Evolutionary conservation across 2,329 filamentous ascomycete genomes (phyloP).

Genomic region (Seiridium unicorne): DNA sequence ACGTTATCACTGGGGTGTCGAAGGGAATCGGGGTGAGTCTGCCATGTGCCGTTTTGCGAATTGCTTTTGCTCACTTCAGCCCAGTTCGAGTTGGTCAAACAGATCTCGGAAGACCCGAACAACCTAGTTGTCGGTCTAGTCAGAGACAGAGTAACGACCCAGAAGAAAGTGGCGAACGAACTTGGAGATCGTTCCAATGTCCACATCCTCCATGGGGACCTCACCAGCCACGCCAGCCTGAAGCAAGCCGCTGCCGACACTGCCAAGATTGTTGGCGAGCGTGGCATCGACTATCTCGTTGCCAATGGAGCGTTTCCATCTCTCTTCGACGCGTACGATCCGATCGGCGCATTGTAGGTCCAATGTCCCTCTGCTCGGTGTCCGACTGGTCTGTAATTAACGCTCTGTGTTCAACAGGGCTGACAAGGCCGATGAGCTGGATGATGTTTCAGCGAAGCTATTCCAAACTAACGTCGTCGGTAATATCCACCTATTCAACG

Average conservation of each 20-base stretch:
- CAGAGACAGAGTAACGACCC: slow-evolving; percentile 41
- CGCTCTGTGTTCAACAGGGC: background rate
- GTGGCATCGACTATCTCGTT: slow-evolving; percentile 2
- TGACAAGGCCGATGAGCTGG: slow-evolving; percentile 8
- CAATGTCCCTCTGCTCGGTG: slow-evolving; percentile 43
- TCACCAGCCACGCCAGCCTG: slow-evolving; percentile 36
- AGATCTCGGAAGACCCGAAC: slow-evolving; percentile 39
- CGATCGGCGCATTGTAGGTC: slow-evolving; percentile 40
- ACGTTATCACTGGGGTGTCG: slow-evolving; percentile 19
- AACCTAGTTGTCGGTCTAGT: slow-evolving; percentile 47
- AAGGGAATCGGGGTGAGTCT: slow-evolving; percentile 18
- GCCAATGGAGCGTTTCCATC: slow-evolving; percentile 20
- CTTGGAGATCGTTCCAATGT: slow-evolving; percentile 38
- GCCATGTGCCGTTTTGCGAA: background rate
- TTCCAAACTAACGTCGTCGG: slow-evolving; percentile 47
- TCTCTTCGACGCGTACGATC: slow-evolving; percentile 22
- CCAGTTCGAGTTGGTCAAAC: slow-evolving; percentile 49
- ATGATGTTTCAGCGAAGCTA: slow-evolving; percentile 6
- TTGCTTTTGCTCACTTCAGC: background rate
- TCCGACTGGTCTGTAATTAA: slow-evolving; percentile 22
- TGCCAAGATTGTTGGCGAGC: background rate
- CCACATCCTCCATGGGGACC: slow-evolving; percentile 43
- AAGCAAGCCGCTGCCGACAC: slow-evolving; percentile 17
- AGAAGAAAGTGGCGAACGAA: slow-evolving; percentile 40
- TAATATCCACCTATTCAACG: slow-evolving; percentile 48